phyloP scores from a whole-genome alignment of 2,329 filamentous ascomycete genomes.

The Phialophora tarda region DNA sequence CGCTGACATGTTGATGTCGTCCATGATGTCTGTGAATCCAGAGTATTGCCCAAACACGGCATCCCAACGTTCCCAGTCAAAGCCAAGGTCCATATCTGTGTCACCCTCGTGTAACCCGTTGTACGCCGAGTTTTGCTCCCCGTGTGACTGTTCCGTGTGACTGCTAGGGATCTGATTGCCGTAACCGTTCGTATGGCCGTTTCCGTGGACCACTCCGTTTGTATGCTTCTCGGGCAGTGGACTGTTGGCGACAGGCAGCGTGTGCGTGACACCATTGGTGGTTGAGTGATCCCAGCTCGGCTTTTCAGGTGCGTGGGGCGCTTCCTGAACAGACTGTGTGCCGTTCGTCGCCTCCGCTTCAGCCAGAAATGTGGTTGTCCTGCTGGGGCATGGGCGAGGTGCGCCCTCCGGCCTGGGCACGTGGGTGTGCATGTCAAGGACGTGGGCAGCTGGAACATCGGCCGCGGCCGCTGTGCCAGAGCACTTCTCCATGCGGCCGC shows the following conservation, averaged over 20 bases:
- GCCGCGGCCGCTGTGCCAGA: constrained; percentile 10
- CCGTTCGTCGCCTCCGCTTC: neutral
- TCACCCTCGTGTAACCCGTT: constrained; percentile 10
- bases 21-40: constrained; percentile 39
- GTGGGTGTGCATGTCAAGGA: constrained; percentile 2
- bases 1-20: constrained; percentile 25
- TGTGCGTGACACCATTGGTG: neutral
- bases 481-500: constrained; percentile 23
- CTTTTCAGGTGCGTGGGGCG: neutral
- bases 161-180: neutral
- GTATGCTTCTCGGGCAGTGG: neutral
- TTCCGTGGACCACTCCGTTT: neutral
- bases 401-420: constrained; percentile 10
- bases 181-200: constrained; percentile 8
- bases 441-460: neutral
- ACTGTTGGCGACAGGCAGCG: neutral
- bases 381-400: neutral
- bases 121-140: constrained; percentile 1
- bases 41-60: constrained; percentile 54
- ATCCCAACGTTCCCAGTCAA: constrained; percentile 58
- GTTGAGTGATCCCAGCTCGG: constrained; percentile 9
- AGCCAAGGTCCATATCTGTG: constrained; percentile 44
- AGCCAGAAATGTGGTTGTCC: neutral
- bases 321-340: neutral
- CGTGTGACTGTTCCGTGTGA: constrained; percentile 8